Conservation (phyloP, 768 basidiomycete species). For the Lactarius psammicola region DNA sequence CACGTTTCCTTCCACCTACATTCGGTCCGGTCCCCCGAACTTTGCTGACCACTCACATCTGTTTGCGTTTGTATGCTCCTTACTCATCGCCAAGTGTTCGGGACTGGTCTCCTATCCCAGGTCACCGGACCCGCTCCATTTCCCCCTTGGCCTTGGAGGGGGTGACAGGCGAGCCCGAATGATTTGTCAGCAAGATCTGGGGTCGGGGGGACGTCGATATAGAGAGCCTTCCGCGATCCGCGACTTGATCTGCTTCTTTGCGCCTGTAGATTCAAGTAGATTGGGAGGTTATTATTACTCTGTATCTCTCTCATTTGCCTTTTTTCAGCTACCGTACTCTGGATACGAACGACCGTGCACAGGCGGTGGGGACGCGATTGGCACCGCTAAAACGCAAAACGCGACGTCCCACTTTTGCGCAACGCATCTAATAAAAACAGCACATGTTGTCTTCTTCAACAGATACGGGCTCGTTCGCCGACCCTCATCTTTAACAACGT, state of each 20-base stretch:
- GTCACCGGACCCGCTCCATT: conserved; percentile 10
- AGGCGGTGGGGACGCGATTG: no score
- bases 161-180: background rate
- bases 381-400: background rate
- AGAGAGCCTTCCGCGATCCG: background rate
- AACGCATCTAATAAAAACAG: no score
- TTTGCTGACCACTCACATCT: background rate
- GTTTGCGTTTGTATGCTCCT: background rate
- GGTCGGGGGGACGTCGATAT: background rate
- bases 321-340: no score
- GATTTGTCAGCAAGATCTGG: conserved; percentile 4
- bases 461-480: no score
- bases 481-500: no score
- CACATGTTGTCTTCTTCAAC: no score
- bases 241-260: background rate
- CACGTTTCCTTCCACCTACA: background rate
- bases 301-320: background rate
- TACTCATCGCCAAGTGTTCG: background rate
- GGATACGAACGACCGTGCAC: no score
- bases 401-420: background rate
- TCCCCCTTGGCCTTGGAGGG: background rate
- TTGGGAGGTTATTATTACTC: background rate
- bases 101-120: conserved; percentile 12
- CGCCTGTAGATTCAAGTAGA: background rate
- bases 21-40: background rate